Evolutionary conservation across 225 moss, liverwort and hornwort species (phyloP), one percentile per base, ranked within the genome.

Genomic region (Ulota crispa): DNA sequence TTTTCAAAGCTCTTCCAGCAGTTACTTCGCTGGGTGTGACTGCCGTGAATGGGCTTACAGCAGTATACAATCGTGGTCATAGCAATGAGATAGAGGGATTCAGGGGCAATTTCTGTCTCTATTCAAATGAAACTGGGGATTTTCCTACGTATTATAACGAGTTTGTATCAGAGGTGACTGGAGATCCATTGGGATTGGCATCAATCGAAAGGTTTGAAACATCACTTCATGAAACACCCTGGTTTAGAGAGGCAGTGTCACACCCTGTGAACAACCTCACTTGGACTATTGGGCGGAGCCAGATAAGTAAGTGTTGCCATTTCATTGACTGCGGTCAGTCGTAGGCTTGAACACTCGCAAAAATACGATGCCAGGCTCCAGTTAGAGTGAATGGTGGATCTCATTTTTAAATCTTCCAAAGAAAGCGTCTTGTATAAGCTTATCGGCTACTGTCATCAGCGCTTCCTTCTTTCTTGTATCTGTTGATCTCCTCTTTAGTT

Each of bases 11-110:
- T 37, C 90, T 91, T 67, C 91, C 91, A 59, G 79, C 77, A 19
- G 84, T 91, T 37, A 91, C 91, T 43, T 91, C 91, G 18, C 81
- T 93, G 76, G 92, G 92, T 63, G 87, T 90, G 69, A 89, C 89
- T 72, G 89, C 89, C 24, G 54, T 81, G 42, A 91, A 88, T 80
- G 92, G 92, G 67, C 78, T 91, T 18, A 87, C 89, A 81, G 86
- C 89, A 69, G 85, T 93, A 32, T 88, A 87, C 70, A 84, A 71
- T 24, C 84, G 89, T 14, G 92, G 87, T 69, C 81, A 85, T 55
- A 78, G 78, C 16, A 80, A 77, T 45, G 84, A 82, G 77, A 79
- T 64, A 70, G 86, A 86, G 47, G 87, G 84, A 15, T 63, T 45
- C 30, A 80, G 72, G 76, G 85, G 84, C 42, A 82, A 90, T 28